Evolutionary conservation across 129 eudicot genomes (phyloP).

Genomic region (Silybum marianum): DNA sequence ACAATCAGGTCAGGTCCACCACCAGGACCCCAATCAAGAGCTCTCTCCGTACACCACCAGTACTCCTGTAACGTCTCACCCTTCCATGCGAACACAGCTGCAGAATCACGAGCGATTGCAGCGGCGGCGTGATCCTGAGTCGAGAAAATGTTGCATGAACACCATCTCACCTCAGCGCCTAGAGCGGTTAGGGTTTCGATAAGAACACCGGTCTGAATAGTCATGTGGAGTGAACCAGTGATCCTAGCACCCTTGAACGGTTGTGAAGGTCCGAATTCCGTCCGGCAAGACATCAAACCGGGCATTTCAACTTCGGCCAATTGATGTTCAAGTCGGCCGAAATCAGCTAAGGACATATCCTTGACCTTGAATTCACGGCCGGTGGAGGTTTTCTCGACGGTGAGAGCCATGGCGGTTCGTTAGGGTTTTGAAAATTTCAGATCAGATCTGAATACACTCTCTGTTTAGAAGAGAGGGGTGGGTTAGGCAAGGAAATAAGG

Average conservation of each 20-base stretch:
- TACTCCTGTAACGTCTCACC: conserved; percentile 46
- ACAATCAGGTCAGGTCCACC: conserved; percentile 50
- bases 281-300: conserved; percentile 42
- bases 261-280: conserved; percentile 42
- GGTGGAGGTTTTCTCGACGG: conserved; percentile 43
- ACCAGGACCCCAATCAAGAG: conserved; percentile 41
- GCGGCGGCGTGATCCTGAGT: conserved; percentile 51
- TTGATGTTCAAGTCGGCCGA: conserved; percentile 43
- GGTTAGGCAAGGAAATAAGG: conserved; percentile 5
- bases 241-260: conserved; percentile 45
- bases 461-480: neutral
- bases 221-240: conserved; percentile 47
- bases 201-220: conserved; percentile 35
- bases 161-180: conserved; percentile 50
- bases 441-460: conserved; percentile 12
- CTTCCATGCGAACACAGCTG: conserved; percentile 46
- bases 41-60: conserved; percentile 52
- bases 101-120: conserved; percentile 44
- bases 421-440: conserved; percentile 16
- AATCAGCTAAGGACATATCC: conserved; percentile 45
- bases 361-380: conserved; percentile 51
- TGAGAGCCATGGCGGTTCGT: conserved; percentile 34
- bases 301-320: conserved; percentile 51
- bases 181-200: conserved; percentile 44
- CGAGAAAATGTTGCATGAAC: conserved; percentile 52